Evolutionary conservation across 805 yeast genomes (phyloP).

Genomic region (Ascoidea tarda): DNA sequence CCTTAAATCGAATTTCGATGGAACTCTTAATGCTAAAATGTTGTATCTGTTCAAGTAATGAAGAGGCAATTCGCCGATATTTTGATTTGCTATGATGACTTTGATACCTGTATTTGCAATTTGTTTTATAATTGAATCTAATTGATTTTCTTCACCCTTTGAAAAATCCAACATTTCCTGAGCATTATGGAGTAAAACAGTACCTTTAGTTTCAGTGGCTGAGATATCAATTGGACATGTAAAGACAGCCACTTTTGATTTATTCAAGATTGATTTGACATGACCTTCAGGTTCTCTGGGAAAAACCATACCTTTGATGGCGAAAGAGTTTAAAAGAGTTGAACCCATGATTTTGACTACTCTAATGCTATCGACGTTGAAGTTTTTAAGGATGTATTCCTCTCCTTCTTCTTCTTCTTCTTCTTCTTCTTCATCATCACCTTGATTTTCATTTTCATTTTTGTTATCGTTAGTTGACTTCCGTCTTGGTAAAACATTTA

Average conservation of each 20-base stretch:
- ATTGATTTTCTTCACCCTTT: slow-evolving; percentile 90
- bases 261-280: slow-evolving; percentile 43
- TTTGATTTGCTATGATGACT: slow-evolving; percentile 90
- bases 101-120: slow-evolving; percentile 73
- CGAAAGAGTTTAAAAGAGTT: slow-evolving; percentile 56
- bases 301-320: slow-evolving; percentile 95
- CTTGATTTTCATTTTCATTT: not conserved
- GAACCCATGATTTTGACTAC: slow-evolving; percentile 97
- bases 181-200: slow-evolving; percentile 90
- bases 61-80: slow-evolving; percentile 83
- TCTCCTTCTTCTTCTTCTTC: not conserved
- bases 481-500: slow-evolving; percentile 54
- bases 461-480: slow-evolving; percentile 31
- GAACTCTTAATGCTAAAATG: slow-evolving; percentile 75
- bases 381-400: slow-evolving; percentile 18
- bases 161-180: slow-evolving; percentile 93
- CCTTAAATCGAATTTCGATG: slow-evolving; percentile 88
- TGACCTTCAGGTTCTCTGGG: slow-evolving; percentile 95
- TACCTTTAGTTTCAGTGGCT: slow-evolving; percentile 96
- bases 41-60: slow-evolving; percentile 84
- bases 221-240: slow-evolving; percentile 92
- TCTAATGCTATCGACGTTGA: slow-evolving; percentile 88
- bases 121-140: slow-evolving; percentile 74
- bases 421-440: no score
- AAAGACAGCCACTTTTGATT: slow-evolving; percentile 80